Conservation (phyloP, 352 stramenopile genomes). For the Phytophthora uliginosa region DNA sequence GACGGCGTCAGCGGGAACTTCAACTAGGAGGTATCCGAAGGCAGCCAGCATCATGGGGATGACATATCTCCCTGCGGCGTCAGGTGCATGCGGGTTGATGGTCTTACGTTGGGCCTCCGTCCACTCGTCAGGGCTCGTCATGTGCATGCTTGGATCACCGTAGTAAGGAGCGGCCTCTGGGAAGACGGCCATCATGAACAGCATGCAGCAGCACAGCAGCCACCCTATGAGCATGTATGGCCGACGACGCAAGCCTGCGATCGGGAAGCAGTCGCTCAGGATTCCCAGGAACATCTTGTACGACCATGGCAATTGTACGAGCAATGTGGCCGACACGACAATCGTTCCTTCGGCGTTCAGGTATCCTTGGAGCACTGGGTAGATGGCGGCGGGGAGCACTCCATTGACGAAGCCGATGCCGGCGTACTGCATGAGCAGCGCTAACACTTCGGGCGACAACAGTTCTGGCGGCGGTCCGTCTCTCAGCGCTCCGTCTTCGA, state of each 20-base stretch:
- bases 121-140: constrained; percentile 39
- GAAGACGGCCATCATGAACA: constrained; percentile 54
- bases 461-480: constrained; percentile 40
- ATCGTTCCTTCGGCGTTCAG: constrained; percentile 60
- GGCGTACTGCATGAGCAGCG: constrained; percentile 55
- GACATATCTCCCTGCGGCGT: constrained; percentile 52
- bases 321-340: constrained; percentile 47
- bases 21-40: constrained; percentile 63
- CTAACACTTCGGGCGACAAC: constrained; percentile 46
- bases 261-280: constrained; percentile 64
- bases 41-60: constrained; percentile 68
- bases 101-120: constrained; percentile 39
- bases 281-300: constrained; percentile 69
- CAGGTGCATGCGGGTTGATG: constrained; percentile 43
- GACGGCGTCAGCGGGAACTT: constrained; percentile 66
- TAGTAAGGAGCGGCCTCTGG: constrained; percentile 50
- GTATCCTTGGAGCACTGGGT: constrained; percentile 63
- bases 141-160: constrained; percentile 42
- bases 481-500: constrained; percentile 44
- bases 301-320: constrained; percentile 61
- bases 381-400: constrained; percentile 55
- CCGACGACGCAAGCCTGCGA: constrained; percentile 56
- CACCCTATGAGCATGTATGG: constrained; percentile 68
- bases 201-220: constrained; percentile 47
- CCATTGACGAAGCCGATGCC: constrained; percentile 54